phyloP scores from a whole-genome alignment of 805 yeast genomes.

The Clavispora asparagi region DNA sequence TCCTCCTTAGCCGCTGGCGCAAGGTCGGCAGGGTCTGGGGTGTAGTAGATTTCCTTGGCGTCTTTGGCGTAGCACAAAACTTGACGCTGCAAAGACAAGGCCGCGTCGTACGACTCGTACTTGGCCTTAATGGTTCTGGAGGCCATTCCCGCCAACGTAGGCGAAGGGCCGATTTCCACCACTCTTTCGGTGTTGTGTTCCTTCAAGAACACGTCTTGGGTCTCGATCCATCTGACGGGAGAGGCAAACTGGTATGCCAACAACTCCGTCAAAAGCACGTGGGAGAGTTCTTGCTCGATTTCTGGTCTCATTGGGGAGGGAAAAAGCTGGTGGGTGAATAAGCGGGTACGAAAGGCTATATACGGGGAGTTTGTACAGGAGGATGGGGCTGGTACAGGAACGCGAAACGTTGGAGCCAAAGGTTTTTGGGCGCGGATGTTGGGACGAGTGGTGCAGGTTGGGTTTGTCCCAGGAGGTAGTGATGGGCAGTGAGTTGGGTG shows the following conservation, averaged over 20 bases:
- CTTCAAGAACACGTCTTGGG: constrained; percentile 94
- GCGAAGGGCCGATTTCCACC: constrained; percentile 98
- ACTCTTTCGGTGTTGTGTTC: constrained; percentile 95
- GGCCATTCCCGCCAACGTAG: constrained; percentile 98
- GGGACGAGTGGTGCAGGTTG: constrained; percentile 4
- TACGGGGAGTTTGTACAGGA: background rate
- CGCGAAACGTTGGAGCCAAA: background rate
- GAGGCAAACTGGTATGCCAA: constrained; percentile 98
- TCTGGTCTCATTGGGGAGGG: constrained; percentile 69
- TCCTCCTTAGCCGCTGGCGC: constrained; percentile 5
- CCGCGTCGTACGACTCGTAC: constrained; percentile 97
- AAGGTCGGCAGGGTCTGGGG: constrained; percentile 67
- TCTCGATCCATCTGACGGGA: constrained; percentile 99
- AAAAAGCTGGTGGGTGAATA: background rate
- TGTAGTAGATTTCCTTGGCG: constrained; percentile 92
- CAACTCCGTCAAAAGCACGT: constrained; percentile 87
- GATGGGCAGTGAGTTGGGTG: no score
- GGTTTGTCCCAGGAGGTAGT: background rate
- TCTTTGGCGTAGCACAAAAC: constrained; percentile 94
- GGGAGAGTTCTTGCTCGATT: constrained; percentile 96
- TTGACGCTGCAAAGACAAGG: constrained; percentile 88
- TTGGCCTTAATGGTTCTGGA: constrained; percentile 90
- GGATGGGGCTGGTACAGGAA: background rate
- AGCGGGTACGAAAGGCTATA: background rate
- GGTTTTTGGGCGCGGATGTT: constrained; percentile 13